Conservation (phyloP, 371 early-diverging fungal genomes). For the Nematocida sp. region DNA sequence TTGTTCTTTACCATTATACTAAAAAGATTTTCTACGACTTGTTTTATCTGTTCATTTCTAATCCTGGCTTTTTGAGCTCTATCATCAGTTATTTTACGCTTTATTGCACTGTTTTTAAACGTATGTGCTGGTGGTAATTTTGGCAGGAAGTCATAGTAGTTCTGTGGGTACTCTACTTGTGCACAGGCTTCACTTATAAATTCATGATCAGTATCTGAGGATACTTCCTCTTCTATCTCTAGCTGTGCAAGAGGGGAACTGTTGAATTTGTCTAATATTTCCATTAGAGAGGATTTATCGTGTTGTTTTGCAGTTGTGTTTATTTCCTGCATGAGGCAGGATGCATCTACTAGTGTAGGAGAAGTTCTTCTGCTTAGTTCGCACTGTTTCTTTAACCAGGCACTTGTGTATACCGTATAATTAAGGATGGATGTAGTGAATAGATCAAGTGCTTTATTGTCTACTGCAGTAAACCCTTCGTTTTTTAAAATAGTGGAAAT, state of each 20-base stretch:
- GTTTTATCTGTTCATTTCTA: constrained; percentile 67
- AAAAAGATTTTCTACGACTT: constrained; percentile 66
- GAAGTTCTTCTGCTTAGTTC: constrained; percentile 33
- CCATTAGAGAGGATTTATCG: background rate
- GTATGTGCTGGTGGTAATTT: constrained; percentile 69
- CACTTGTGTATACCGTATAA: constrained; percentile 28
- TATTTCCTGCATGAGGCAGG: constrained; percentile 12
- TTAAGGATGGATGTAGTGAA: constrained; percentile 19
- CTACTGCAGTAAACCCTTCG: constrained; percentile 22
- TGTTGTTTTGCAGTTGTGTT: background rate
- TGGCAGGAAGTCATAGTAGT: constrained; percentile 70
- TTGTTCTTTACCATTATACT: constrained; percentile 51
- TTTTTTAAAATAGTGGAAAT: constrained; percentile 29
- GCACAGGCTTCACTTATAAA: constrained; percentile 61
- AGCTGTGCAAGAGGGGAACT: background rate
- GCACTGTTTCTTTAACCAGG: constrained; percentile 31
- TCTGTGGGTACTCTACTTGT: constrained; percentile 63
- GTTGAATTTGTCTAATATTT: background rate
- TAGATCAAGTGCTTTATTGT: constrained; percentile 32
- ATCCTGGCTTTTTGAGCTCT: constrained; percentile 63
- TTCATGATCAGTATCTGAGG: background rate
- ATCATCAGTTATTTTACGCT: constrained; percentile 52
- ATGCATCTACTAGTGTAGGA: constrained; percentile 31
- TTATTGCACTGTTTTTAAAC: constrained; percentile 64
- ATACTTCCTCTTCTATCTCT: background rate